Evolutionary conservation across 2,329 filamentous ascomycete species (phyloP), one percentile per base, ranked within the genome.

Genomic region (Talaromyces amestolkiae): DNA sequence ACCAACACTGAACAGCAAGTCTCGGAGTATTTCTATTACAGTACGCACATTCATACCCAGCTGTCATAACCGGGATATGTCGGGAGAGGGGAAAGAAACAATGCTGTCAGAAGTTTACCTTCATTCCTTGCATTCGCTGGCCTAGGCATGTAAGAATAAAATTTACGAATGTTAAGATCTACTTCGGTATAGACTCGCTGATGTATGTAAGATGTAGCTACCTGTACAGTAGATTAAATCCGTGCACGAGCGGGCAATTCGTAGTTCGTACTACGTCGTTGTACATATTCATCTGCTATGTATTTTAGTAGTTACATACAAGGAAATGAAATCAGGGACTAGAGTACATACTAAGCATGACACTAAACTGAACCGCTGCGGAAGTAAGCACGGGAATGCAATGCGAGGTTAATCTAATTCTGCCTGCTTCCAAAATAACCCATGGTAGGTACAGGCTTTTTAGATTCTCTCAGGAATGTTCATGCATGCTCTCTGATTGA

Each of bases 331-430:
- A 15, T 15, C 9, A 37, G 51, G 31, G 11, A 54, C 51, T 54
- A 56, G 33, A 56, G 33, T 37, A 56, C 22, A n/a, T 51, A 56
- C 33, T 15, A 39, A 56, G 53, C 53, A 56, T 56, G 53, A 7
- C 53, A 56, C 53, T 56, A 39, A 24, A 22, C 15, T 31, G 41
- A 53, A 43, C 19, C 31, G 39, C 61, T 58, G 61, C 61, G 61
- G 61, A 58, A 58, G 61, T 53, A 65, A 65, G 62, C n/a, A 67
- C 65, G 64, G 64, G 64, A 65, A 68, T 69, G 68, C 68, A 69
- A 69, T 69, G 68, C 60, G 67, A 68, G 68, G 66, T 69, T 69
- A 69, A 66, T 68, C 66, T 68, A 43, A 35, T 53, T 66, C 61
- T 49, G 47, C 43, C 64, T 66, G 49, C 60, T 45, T 31, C 17